Evolutionary conservation across 2,329 filamentous ascomycete species (phyloP), one percentile per base, ranked within the genome.

Genomic region (Sarocladiaceae sp.): DNA sequence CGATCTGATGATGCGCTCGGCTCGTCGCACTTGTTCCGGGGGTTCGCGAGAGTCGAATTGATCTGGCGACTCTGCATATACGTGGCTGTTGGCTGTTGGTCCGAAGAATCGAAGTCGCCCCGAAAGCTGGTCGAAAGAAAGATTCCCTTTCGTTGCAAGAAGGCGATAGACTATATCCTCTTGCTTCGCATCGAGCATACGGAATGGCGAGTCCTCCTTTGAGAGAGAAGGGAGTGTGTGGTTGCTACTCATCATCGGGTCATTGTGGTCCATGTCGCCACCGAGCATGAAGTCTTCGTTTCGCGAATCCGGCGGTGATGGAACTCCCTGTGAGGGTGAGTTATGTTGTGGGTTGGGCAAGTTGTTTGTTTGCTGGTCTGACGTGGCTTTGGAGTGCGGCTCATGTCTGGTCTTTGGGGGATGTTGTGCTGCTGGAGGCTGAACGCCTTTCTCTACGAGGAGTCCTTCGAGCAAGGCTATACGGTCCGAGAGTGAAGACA

Each of bases 401-500:
- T 69, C 67, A 39, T 68, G 66, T 41, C 65, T 60, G 18, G 72
- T 76, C 51, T 73, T 75, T 6, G 74, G 74, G 19, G 74, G 74
- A 49, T 78, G 71, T 29, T 66, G 62, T 12, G 72, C 70, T 12
- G 72, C 70, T 9, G 74, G 74, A 18, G 69, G 66, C 2, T 65
- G 62, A 15, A 71, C 64, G 41, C 73, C 74, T 26, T 65, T 66
- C 31, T 76, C 70, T 45, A 66, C 55, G 3, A 78, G 64, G 67
- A 78, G 65, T 13, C 58, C 58, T 58, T 78, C 74, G 1, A 78
- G 62, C 48, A 78, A 50, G 6, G 65, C 60, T 33, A 78, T 74
- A 4, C 74, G 66, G 19, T 73, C 71, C n/a, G 73, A 73, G 10
- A 78, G 60, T 2, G 73, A 77, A 32, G 69, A 72, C 67, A 76